A percentile compares a stretch with the other conserved stretches of the same genome.
phyloP scores from a whole-genome alignment of 225 moss, liverwort and hornwort genomes.

The Rhytidiadelphus loreus region DNA sequence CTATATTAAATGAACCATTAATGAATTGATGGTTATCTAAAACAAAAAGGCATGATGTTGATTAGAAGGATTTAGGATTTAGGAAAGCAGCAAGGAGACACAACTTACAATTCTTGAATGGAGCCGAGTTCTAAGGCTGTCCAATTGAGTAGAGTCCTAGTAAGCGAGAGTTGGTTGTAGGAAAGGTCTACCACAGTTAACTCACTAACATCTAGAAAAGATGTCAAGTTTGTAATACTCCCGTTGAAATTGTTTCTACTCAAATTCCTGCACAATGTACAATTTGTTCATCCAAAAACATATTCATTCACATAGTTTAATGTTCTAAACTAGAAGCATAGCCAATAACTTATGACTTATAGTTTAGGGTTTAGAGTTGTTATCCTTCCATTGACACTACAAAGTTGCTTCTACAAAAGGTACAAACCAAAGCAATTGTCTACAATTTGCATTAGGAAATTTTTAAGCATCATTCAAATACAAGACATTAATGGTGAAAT shows the following conservation, averaged over 20 bases:
- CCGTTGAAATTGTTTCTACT: neutral
- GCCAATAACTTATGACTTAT: neutral
- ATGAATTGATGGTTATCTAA: neutral
- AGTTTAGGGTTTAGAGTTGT: neutral
- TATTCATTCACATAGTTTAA: neutral
- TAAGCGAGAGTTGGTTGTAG: neutral
- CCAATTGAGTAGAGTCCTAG: neutral
- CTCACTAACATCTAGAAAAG: neutral
- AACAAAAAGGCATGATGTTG: neutral
- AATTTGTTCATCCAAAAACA: fast-evolving
- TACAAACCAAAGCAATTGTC: fast-evolving
- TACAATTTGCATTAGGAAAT: fast-evolving
- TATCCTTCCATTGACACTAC: fast-evolving
- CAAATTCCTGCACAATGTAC: neutral
- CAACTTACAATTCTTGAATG: neutral
- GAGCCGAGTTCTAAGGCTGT: neutral
- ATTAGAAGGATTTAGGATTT: neutral
- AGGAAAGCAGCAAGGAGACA: neutral
- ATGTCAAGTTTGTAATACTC: neutral
- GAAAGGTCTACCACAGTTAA: neutral
- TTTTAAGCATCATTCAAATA: neutral
- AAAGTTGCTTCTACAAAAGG: neutral
- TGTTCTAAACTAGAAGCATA: fast-evolving
- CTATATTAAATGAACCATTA: fast-evolving
- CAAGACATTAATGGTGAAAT: neutral